Base-by-base conservation (phyloP, 768 basidiomycete genomes). In the Pulveroboletus ravenelii region DNA sequence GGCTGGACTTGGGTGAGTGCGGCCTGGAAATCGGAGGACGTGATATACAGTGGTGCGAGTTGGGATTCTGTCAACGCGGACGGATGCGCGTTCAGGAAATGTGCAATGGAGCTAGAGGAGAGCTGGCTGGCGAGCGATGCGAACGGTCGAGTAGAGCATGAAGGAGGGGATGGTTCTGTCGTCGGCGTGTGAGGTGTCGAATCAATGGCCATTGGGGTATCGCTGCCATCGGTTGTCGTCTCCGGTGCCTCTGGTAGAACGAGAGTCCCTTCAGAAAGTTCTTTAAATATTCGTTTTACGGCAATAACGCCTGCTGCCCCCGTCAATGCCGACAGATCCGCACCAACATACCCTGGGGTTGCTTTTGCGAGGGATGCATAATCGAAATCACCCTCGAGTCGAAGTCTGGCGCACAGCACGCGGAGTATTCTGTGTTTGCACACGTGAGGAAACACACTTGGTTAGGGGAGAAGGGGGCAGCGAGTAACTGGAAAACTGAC, bases 331-430 rank as follows among this genome's bases (percentile, higher is more conserved):
- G 89, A 81, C 30, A 98, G 68, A 72, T 99, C 95, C 0, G 96
- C 96, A 27, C 96, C 94, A 12, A 98, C 94, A 60, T 96, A 99
- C 3, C 96, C 96, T 3, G 96, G 96, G 0, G 95, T 99, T 1
- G 87, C 84, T 69, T 92, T 95, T 17, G 95, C 94, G 5, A 99
- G 76, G 5, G 78, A 77, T 7, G 73, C 64, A 66, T 93, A 96
- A 66, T 99, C 83, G 54, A 98, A 93, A 54, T 93, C 84, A 13
- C 92, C 92, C 17, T 87, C 82, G 10, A 98, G 74, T 20, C 89
- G 80, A 8, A 99, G 77, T 61, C 89, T 93, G 12, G 84, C 73
- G 39, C 86, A 94, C 7, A 95, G 70, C 0, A 96, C 93, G 3
- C 80, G 81, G 5, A 98, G 74, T 48, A 98, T 99, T 62, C 94